Evolutionary conservation across 2,329 filamentous ascomycete genomes (phyloP), one percentile per base, ranked within the genome.

Genomic region (Lasiodiplodia hormozganensis): DNA sequence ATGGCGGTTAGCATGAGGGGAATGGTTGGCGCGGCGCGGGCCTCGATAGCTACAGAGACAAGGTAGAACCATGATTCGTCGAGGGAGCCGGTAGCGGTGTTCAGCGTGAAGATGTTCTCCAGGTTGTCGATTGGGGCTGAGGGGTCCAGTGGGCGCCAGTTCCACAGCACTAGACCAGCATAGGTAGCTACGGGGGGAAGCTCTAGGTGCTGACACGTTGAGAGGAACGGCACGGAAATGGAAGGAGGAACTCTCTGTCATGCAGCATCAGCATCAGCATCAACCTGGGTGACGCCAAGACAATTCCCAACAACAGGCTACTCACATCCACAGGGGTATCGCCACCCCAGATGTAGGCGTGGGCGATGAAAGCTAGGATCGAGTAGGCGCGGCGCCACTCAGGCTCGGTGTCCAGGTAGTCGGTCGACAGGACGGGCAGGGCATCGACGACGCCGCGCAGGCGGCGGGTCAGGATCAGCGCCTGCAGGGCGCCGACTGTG

Each of bases 21-120:
- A 65, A 99, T 90, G 69, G 94, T 92, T 3, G 94, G 92, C 0
- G 90, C 96, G 31, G 93, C 95, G 68, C 93, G 90, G 67, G 94
- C 94, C 81, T 99, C 96, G 71, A 99, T 97, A 70, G 95, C 96
- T 3, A 97, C 92, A 0, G 94, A 97, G 65, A 98, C 89, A 14
- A 99, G 86, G 78, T 98, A 99, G 78, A 99, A 99, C 96, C 96
- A 99, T 71, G 96, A 97, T 82, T 99, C 96, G 77, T 99, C 96
- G 67, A 97, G 85, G 8, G 94, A 94, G 62, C 96, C 96, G 18
- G 96, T 98, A 76, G 97, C 96, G 18, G 96, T 97, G 75, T 90
- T 89, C 70, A 98, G 85, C 2, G 93, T 96, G 51, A 93, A 90
- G 68, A 99, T 86, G 74, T 99, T 98, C 76, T 96, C 90, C 56